Base-by-base conservation (phyloP, 2,329 filamentous ascomycete genomes). In the Alternaria incomplexa region DNA sequence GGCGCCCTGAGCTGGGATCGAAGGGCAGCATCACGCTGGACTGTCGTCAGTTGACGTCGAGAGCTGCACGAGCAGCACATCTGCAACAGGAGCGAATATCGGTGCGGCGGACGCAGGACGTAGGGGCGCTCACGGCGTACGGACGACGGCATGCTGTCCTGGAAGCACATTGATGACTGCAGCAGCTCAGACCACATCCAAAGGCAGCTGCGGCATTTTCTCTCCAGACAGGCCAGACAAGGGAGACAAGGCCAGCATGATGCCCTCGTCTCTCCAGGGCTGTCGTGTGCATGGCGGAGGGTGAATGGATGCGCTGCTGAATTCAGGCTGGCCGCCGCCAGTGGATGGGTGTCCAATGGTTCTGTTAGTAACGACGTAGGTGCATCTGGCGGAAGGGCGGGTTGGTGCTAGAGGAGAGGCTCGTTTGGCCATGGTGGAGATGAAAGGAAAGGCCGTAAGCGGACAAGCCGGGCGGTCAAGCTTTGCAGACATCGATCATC, bases 161-260 rank as follows among this genome's bases (percentile, higher is more conserved):
- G 11, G 51, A 57, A 25, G 55, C 58, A 54, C 26, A 48, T 54
- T 50, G 48, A 62, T 65, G 64, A 55, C 58, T 61, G 57, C 62
- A 46, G 61, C 60, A 57, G 58, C 56, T 43, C 52, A 58, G 59
- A 50, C 62, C 63, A 52, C 40, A 23, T 56, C 25, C 47, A 58
- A 40, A 56, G 40, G 36, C 26, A 30, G 44, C 26, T 62, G 60
- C 70, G 70, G 69, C 61, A 70, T 72, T 71, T 72, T 67, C 48
- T 46, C 52, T 46, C 30, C 47, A 20, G 10, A 25, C 30, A 36
- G 9, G 44, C 32, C 44, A 47, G 36, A 40, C 36, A 47, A 32
- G 44, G 59, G 30, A 47, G 44, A 40, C 36, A 43, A 26, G 32
- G 59, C 56, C 58, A 62, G 58, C 45, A 59, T 59, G 51, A 52